Evolutionary conservation across 2,329 filamentous ascomycete species (phyloP).

Genomic region (Lojkania enalia): DNA sequence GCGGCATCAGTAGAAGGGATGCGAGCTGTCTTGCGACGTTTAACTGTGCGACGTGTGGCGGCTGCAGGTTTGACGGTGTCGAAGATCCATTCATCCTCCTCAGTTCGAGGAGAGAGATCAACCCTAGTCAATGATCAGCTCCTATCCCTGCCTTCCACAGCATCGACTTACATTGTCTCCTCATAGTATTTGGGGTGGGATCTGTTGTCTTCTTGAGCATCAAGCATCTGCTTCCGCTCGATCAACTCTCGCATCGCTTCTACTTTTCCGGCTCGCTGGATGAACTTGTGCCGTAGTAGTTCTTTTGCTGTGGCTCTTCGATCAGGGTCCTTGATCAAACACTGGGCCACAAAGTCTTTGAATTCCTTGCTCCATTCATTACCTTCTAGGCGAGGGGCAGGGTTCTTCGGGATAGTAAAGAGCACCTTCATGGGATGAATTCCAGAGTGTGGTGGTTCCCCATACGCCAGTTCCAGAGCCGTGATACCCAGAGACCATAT

Average conservation of each 20-base stretch:
- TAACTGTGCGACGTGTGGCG: constrained; percentile 53
- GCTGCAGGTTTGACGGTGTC: constrained; percentile 83
- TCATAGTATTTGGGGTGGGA: constrained; percentile 86
- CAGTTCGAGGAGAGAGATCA: constrained; percentile 66
- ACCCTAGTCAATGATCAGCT: constrained; percentile 50
- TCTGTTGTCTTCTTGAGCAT: constrained; percentile 67
- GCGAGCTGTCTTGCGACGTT: constrained; percentile 52
- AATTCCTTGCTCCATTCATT: constrained; percentile 82
- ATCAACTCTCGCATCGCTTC: constrained; percentile 88
- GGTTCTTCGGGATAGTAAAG: constrained; percentile 91
- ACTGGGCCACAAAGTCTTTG: constrained; percentile 89
- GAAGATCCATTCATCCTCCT: constrained; percentile 91
- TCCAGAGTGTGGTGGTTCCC: constrained; percentile 90
- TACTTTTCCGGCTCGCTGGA: constrained; percentile 82
- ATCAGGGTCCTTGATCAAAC: constrained; percentile 89
- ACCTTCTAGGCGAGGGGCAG: constrained; percentile 81
- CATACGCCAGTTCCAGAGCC: constrained; percentile 86
- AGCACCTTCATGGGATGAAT: constrained; percentile 98
- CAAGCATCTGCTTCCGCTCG: constrained; percentile 78
- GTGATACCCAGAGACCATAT: constrained; percentile 98
- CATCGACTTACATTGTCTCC: constrained; percentile 70
- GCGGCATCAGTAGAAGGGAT: constrained; percentile 47
- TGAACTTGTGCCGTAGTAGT: constrained; percentile 84
- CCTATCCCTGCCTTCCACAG: not conserved
- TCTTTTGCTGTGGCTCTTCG: constrained; percentile 83